A percentile compares a stretch with the other conserved stretches of the same genome.
These are phyloP conservation scores for Aspergillus fructus DNA, from an alignment of 2,329 filamentous ascomycete species.

Conservation along the genomic window DNA sequence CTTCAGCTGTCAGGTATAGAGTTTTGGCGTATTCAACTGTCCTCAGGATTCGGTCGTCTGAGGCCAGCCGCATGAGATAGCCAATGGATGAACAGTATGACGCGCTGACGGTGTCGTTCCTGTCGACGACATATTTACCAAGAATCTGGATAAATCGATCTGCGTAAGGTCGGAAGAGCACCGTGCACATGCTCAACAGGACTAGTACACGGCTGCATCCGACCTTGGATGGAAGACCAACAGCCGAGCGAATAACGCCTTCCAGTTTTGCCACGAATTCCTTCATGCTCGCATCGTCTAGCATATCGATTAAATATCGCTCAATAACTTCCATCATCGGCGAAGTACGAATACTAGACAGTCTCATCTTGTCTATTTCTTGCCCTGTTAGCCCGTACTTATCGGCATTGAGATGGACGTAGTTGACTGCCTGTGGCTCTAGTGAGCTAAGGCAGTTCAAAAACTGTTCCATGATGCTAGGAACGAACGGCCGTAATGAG, in stretches of 20 bases:
- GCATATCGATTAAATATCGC: slow-evolving; percentile 72
- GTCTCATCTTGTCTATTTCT: slow-evolving; percentile 83
- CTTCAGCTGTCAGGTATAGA: slow-evolving; percentile 79
- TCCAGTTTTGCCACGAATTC: slow-evolving; percentile 71
- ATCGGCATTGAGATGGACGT: slow-evolving; percentile 82
- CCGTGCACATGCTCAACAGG: slow-evolving; percentile 75
- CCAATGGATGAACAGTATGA: slow-evolving; percentile 85
- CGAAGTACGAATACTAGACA: slow-evolving; percentile 77
- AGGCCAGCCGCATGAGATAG: slow-evolving; percentile 71
- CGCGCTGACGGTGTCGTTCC: slow-evolving; percentile 89
- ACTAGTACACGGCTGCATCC: slow-evolving; percentile 83
- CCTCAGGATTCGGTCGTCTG: slow-evolving; percentile 57
- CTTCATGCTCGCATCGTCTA: slow-evolving; percentile 76
- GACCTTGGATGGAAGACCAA: slow-evolving; percentile 92
- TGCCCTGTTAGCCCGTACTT: slow-evolving; percentile 83
- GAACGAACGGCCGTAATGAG: slow-evolving; percentile 74
- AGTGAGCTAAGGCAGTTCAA: slow-evolving; percentile 81
- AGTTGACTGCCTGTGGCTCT: slow-evolving; percentile 87
- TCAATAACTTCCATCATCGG: slow-evolving; percentile 93
- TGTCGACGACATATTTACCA: slow-evolving; percentile 79
- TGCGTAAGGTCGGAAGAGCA: slow-evolving; percentile 72
- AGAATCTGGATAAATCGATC: slow-evolving; percentile 74
- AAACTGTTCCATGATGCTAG: slow-evolving; percentile 76
- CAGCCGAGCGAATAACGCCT: slow-evolving; percentile 75
- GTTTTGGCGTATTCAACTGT: slow-evolving; percentile 59